Conservation (phyloP, 306 rosid genomes). For the Glycine latifolia region DNA sequence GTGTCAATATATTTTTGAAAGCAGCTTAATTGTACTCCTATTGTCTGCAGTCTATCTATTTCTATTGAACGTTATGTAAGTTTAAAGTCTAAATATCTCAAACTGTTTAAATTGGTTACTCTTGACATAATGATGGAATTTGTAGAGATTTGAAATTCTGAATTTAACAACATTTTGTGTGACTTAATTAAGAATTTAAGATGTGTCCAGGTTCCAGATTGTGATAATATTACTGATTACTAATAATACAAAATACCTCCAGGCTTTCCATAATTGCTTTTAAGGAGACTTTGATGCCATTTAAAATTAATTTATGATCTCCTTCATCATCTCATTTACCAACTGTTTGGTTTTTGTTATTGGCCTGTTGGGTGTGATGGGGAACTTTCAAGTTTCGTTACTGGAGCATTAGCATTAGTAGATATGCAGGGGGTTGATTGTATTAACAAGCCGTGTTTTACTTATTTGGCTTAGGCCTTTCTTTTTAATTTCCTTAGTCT, state of each 20-base stretch:
- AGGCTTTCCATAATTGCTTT: neutral
- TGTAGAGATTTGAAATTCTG: slow-evolving; percentile 23
- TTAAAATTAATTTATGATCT: neutral
- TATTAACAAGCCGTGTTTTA: too few species aligned
- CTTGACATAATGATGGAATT: neutral
- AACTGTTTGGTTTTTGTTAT: neutral
- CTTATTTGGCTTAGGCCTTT: too few species aligned
- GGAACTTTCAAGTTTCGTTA: too few species aligned
- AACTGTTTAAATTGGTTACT: too few species aligned
- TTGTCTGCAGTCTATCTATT: slow-evolving; percentile 19
- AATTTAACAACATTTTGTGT: slow-evolving; percentile 5
- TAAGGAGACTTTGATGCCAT: neutral
- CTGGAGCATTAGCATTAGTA: too few species aligned
- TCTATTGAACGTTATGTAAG: neutral
- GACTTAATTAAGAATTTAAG: slow-evolving; percentile 29
- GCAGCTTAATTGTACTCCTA: neutral
- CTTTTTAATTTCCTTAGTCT: too few species aligned
- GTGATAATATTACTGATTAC: neutral
- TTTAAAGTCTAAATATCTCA: neutral
- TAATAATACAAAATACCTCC: neutral
- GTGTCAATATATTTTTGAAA: neutral
- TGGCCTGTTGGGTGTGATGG: too few species aligned
- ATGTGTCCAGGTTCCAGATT: neutral
- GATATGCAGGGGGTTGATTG: too few species aligned
- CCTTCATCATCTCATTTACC: neutral